Evolutionary conservation across 768 basidiomycete species (phyloP), one percentile per base, ranked within the genome.

Genomic region (Suillus plorans): DNA sequence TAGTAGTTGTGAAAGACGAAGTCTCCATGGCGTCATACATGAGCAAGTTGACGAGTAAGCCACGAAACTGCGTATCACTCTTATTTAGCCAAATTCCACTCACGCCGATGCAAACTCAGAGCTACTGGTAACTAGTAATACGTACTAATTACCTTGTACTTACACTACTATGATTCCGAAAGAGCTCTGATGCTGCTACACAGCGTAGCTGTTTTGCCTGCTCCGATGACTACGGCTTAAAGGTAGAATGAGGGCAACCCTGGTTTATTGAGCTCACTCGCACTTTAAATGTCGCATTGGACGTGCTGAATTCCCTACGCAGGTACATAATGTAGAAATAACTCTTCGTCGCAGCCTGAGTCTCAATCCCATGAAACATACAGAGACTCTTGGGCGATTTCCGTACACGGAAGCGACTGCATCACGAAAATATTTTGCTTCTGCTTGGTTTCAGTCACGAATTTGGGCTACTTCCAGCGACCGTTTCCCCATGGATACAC

Each of bases 401-500:
- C 7, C 25, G 18, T 28, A 31, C 67, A n/a, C 78, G 77, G 78
- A 64, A 65, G 47, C 64, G 53, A 41, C 62, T 79, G 44, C 62
- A 68, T 14, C 78, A 78, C 39, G 65, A 69, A 5, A 68, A 71
- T 57, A 65, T 78, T 9, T 41, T 76, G 13, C 75, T 71, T 36
- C 67, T 78, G 2, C 72, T 67, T 62, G 76, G 76, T 2, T 66
- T 72, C 52, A 72, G 64, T 13, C 63, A 66, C 8, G 75, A 71
- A 42, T 78, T 78, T 57, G 76, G 78, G 28, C 64, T 57, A 47
- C 69, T 74, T 39, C 69, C 69, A 5, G 74, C 77, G 5, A 71
- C 77, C 73, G 75, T 79, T 50, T 76, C 70, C 55, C 77, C 74
- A 2, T 78, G 77, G 77, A 28, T 76, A 12, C 74, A 74, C 59